Base-by-base conservation (phyloP, 1,284 basidiomycete species). In the Heterobasidion irregulare region DNA sequence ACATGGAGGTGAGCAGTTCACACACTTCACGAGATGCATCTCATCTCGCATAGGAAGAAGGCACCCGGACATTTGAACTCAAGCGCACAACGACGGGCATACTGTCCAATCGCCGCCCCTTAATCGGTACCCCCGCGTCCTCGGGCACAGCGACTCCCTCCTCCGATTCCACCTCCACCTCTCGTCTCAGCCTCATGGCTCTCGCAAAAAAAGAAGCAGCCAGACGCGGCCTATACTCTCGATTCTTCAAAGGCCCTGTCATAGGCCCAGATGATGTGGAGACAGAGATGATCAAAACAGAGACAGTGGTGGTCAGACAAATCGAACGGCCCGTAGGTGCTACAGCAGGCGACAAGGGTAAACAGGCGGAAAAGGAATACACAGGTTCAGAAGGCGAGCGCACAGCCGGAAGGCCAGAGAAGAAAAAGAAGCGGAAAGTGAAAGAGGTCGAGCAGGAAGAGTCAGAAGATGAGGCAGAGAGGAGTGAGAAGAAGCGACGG, bases 191-290 rank as follows among this genome's bases (percentile, higher is more conserved):
- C 58, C 71, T 92, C 10, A 69, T 91, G 53, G 77, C 83, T 0
- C 68, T 75, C 1, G 86, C 88, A 6, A 92, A 92, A 68, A 77
- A 85, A 53, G 89, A 93, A 62, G 81, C 88, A 13, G 93, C 92
- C 0, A 79, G 79, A 56, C 74, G 80, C 33, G 77, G 76, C 35
- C 75, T 96, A 1, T 96, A 96, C 67, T 78, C 89, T 2, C 76
- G 78, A 53, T 96, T 96, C 68, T 86, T 89, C 64, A 79, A 86
- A 19, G 92, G 92, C 0, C 78, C 88, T 38, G 70, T 86, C 43
- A 66, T 86, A 51, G 75, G 77, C 6, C 75, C 79, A 9, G 76
- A 82, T 26, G 62, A 65, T 26, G 59, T 59, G 13, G 63, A 67
- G 47, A 47, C 38, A 16, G 56, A 56, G 43, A 56, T 47, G 50